Base-by-base conservation (phyloP, 495 filamentous ascomycete genomes). In the Podospora australis region DNA sequence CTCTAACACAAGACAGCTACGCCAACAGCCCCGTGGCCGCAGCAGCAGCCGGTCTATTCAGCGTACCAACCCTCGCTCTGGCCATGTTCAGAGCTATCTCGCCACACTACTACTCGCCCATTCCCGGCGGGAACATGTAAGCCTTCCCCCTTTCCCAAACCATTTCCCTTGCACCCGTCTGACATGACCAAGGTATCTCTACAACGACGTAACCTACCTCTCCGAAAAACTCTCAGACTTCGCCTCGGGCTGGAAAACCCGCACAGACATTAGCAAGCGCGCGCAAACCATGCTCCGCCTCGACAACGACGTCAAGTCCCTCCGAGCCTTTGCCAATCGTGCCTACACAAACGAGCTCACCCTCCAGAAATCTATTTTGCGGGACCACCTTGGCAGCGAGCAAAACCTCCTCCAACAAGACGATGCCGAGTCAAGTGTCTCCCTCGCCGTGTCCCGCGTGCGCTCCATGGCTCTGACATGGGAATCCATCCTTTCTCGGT, bases 51-150 rank as follows among this genome's bases (percentile, higher is more conserved):
- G 86, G 81, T 3, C 75, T 99, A 6, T 84, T 90, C 56, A 78
- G 81, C 30, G 69, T 99, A 8, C 91, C 92, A 21, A 87, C 87
- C 1, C 78, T 94, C 24, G 76, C 90, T 16, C 70, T 99, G 19
- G 88, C 90, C 21, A 87, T 95, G 79, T 97, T 90, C 67, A 84
- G 94, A 40, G 90, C 92, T 10, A 81, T 87, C 2, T 85, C 89
- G 4, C 81, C 88, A 3, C 79, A 82, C 8, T 88, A 87, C 60
- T 99, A 99, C 65, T 64, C 74, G 0, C 55, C 75, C 17, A 72
- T 82, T 29, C 64, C 69, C 16, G 78, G 82, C 21, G 88, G 88
- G 4, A 87, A 86, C 57, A 92, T 96, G 87, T 77, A 66, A 56
- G 72, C 48, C 17, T 4, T 11, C 13, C 9, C 23, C 43, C n/a